phyloP scores from a whole-genome alignment of 2,329 filamentous ascomycete genomes.

The Cercospora berteroae region DNA sequence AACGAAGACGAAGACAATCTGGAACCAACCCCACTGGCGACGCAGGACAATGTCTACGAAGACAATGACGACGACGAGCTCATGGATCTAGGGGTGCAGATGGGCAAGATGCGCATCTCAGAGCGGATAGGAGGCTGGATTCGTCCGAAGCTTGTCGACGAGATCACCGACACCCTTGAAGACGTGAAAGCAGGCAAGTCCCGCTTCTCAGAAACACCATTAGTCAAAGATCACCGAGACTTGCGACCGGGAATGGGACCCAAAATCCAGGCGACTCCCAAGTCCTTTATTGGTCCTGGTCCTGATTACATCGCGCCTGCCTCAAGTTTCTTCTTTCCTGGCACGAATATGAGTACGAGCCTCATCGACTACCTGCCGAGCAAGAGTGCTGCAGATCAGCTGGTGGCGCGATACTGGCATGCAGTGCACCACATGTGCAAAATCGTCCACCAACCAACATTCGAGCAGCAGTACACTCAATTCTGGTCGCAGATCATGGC shows the following conservation, averaged over 20 bases:
- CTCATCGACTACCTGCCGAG: constrained; percentile 63
- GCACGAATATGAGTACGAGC: constrained; percentile 46
- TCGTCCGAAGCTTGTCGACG: constrained; percentile 67
- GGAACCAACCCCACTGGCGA: constrained; percentile 61
- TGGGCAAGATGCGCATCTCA: constrained; percentile 70
- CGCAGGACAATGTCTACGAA: constrained; percentile 67
- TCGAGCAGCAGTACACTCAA: constrained; percentile 61
- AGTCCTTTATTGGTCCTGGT: constrained; percentile 61
- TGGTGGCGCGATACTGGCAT: constrained; percentile 66
- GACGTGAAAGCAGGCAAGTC: constrained; percentile 34
- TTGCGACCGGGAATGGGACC: constrained; percentile 19
- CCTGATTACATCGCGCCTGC: constrained; percentile 66
- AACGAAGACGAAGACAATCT: constrained; percentile 58
- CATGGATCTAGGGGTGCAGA: constrained; percentile 67
- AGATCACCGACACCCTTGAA: constrained; percentile 50
- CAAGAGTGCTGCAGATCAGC: constrained; percentile 56
- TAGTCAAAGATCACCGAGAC: constrained; percentile 23
- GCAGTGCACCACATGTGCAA: constrained; percentile 67
- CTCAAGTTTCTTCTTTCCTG: constrained; percentile 65
- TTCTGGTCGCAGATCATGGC: constrained; percentile 64
- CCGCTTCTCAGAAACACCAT: constrained; percentile 20
- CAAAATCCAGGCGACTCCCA: constrained; percentile 33
- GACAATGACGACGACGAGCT: constrained; percentile 64
- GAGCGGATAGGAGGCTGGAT: constrained; percentile 73
- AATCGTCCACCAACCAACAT: constrained; percentile 65